These are phyloP conservation scores for Mortierella hygrophila DNA, from an alignment of 192 early-diverging fungal genomes.

Conservation along the genomic window DNA sequence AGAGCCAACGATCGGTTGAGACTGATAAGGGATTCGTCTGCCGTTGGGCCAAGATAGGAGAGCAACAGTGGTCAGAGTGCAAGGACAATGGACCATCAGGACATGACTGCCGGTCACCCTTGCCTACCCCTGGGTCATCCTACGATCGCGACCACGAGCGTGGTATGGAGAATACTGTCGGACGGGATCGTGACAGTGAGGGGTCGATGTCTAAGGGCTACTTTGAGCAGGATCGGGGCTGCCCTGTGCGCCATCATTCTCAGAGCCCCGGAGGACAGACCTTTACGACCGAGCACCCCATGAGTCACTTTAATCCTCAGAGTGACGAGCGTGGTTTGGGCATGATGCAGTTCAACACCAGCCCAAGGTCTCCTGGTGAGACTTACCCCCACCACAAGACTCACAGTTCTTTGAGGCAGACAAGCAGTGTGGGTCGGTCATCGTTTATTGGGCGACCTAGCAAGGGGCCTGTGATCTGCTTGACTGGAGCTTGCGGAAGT, in stretches of 20 bases:
- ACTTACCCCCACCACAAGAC: slow-evolving; percentile 13
- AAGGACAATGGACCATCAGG: slow-evolving; percentile 23
- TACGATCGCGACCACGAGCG: slow-evolving; percentile 14
- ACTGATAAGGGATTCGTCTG: slow-evolving; percentile 7
- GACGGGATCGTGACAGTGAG: not conserved
- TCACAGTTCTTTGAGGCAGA: slow-evolving; percentile 4
- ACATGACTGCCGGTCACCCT: slow-evolving; percentile 17
- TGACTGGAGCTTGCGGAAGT: slow-evolving; percentile 48
- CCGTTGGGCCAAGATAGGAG: slow-evolving; percentile 40
- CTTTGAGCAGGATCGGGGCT: slow-evolving; percentile 8
- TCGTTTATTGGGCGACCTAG: slow-evolving; percentile 18
- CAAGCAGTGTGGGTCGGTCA: slow-evolving; percentile 39
- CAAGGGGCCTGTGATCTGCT: slow-evolving; percentile 15
- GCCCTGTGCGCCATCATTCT: slow-evolving; percentile 1
- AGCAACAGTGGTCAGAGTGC: slow-evolving; percentile 42
- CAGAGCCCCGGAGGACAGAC: slow-evolving; percentile 5
- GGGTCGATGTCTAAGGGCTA: not conserved
- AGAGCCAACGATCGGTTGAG: not conserved
- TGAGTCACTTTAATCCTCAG: slow-evolving; percentile 17
- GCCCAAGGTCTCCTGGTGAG: slow-evolving; percentile 42
- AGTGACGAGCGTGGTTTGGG: slow-evolving; percentile 8
- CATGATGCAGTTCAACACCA: slow-evolving; percentile 27
- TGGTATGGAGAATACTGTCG: not conserved
- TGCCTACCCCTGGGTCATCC: not conserved
- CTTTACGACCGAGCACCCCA: not conserved